A percentile compares a stretch with the other conserved stretches of the same genome.
phyloP scores from a whole-genome alignment of 164 flowering plant genomes.

The Dillenia turbinata region DNA sequence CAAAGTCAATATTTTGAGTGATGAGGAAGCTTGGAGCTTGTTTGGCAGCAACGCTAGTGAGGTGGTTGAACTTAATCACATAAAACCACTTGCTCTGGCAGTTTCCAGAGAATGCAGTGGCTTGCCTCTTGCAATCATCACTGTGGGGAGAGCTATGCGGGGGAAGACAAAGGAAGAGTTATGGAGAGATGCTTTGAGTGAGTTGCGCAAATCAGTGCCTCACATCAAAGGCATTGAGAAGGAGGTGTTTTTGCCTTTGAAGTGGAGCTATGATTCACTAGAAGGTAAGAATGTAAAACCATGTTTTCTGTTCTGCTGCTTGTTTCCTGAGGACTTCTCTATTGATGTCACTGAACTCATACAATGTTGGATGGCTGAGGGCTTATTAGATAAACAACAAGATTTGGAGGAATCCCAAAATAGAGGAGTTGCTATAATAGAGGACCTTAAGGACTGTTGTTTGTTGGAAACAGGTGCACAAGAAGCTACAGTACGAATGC shows the following conservation, averaged over 20 bases:
- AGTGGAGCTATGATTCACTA: constrained; percentile 6
- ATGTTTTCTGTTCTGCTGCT: constrained; percentile 3
- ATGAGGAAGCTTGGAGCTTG: constrained; percentile 10
- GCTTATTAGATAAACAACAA: constrained; percentile 2
- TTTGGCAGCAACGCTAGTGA: constrained; percentile 3
- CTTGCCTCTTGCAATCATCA: constrained; percentile 2
- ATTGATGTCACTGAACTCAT: background rate
- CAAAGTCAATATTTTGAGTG: background rate
- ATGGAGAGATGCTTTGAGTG: constrained; percentile 4
- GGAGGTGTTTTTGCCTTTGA: constrained; percentile 3
- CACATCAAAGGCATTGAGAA: background rate
- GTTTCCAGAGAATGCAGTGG: constrained; percentile 5
- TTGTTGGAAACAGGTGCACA: constrained; percentile 3
- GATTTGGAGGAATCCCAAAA: background rate
- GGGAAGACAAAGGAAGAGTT: background rate
- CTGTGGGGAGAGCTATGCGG: constrained; percentile 4
- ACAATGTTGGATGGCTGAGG: constrained; percentile 4
- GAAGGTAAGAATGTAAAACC: background rate
- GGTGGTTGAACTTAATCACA: background rate
- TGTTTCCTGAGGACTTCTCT: constrained; percentile 1
- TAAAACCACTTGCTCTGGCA: background rate
- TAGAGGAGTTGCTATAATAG: background rate
- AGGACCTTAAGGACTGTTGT: background rate
- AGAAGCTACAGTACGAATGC: constrained; percentile 4
- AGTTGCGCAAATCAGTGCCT: background rate